phyloP scores from a whole-genome alignment of 2,329 filamentous ascomycete genomes.

The Chrysosporium queenslandicum region DNA sequence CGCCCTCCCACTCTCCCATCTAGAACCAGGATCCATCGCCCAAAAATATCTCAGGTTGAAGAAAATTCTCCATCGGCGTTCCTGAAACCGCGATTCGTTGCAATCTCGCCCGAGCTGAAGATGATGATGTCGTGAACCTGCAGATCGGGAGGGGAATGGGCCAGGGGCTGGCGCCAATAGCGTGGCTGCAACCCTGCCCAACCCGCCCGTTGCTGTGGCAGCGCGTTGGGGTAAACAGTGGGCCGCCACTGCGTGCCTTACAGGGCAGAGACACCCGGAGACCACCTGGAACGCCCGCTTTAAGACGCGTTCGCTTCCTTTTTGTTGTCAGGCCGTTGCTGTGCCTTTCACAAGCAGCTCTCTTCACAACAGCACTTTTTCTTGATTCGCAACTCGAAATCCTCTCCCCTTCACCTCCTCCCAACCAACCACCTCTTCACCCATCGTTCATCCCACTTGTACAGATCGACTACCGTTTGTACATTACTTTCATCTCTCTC shows the following conservation, averaged over 20 bases:
- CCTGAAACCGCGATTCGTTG: constrained; percentile 6
- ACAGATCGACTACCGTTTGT: neutral
- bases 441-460: neutral
- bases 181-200: constrained; percentile 1
- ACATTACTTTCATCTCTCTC: neutral
- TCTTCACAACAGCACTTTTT: neutral
- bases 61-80: neutral
- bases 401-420: neutral
- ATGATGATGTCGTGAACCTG: constrained; percentile 6
- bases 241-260: neutral
- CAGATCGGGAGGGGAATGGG: neutral
- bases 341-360: too few relatives aligned
- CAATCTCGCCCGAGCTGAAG: neutral
- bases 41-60: constrained; percentile 3
- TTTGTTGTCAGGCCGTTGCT: too few relatives aligned
- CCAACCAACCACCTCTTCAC: neutral
- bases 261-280: neutral
- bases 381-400: neutral
- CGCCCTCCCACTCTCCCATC: neutral
- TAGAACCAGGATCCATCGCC: neutral
- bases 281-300: neutral
- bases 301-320: too few relatives aligned
- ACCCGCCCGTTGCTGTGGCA: constrained; percentile 10
- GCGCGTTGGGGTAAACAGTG: constrained; percentile 10
- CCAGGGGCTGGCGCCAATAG: constrained; percentile 1